A percentile compares a stretch with the other conserved stretches of the same genome.
Conservation (phyloP, 2,329 filamentous ascomycete species). For the Phoma sp. region DNA sequence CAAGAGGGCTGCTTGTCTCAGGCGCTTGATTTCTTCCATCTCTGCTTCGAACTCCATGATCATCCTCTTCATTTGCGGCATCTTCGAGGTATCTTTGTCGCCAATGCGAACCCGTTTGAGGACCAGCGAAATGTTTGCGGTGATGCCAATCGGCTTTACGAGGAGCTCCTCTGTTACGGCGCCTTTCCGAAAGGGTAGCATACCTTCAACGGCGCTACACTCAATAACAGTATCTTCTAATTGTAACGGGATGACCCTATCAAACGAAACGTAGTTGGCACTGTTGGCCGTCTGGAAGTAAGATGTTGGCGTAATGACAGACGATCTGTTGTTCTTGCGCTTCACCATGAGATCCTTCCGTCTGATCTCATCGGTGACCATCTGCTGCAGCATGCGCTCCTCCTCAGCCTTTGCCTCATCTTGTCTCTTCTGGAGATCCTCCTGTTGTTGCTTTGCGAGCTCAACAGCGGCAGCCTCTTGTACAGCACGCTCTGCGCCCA, state of each 20-base stretch:
- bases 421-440: conserved; percentile 48
- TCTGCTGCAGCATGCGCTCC: conserved; percentile 70
- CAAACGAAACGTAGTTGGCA: conserved; percentile 62
- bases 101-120: conserved; percentile 58
- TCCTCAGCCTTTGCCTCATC: conserved; percentile 66
- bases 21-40: conserved; percentile 74
- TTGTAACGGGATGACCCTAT: conserved; percentile 68
- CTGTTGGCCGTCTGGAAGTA: conserved; percentile 48
- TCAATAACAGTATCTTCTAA: conserved; percentile 66
- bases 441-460: conserved; percentile 56
- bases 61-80: conserved; percentile 72
- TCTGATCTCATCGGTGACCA: conserved; percentile 75
- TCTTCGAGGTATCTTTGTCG: conserved; percentile 65
- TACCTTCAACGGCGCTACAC: conserved; percentile 73
- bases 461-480: conserved; percentile 76
- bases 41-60: conserved; percentile 77
- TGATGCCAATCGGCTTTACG: conserved; percentile 69
- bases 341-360: conserved; percentile 66
- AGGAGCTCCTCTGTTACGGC: conserved; percentile 72
- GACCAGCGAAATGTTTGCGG: conserved; percentile 62
- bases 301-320: conserved; percentile 40
- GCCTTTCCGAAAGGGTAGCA: conserved; percentile 68
- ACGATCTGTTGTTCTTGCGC: conserved; percentile 60
- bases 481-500: conserved; percentile 85
- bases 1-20: conserved; percentile 78